These are phyloP conservation scores for Fimicolochytrium jonesii DNA, from an alignment of 192 early-diverging fungal genomes.

Conservation along the genomic window DNA sequence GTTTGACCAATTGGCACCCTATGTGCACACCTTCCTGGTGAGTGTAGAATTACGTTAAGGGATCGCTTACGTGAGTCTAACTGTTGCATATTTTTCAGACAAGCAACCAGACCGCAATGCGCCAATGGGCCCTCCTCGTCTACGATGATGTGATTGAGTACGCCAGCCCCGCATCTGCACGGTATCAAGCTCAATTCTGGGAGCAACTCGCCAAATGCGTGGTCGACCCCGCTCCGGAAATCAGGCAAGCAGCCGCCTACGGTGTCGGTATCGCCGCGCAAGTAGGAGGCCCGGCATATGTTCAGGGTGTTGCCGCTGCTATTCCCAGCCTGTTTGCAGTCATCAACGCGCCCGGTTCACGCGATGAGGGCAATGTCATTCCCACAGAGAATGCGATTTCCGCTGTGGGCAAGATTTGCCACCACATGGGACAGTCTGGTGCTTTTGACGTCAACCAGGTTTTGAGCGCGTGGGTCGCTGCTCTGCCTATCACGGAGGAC, in stretches of 20 bases:
- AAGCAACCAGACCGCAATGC: conserved; percentile 54
- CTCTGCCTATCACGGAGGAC: conserved; percentile 82
- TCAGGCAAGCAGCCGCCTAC: conserved; percentile 93
- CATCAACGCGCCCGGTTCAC: conserved; percentile 61
- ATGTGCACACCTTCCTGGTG: conserved; percentile 54
- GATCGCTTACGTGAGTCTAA: too few relatives aligned
- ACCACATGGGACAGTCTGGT: conserved; percentile 8
- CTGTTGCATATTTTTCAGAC: conserved; percentile 45
- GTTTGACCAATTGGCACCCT: conserved; percentile 77
- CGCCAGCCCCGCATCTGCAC: conserved; percentile 66
- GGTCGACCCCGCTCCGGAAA: conserved; percentile 58
- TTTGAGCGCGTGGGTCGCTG: conserved; percentile 64
- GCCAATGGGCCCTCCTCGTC: conserved; percentile 92
- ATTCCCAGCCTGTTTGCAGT: conserved; percentile 72
- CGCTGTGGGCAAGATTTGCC: conserved; percentile 82
- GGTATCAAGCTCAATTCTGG: conserved; percentile 66
- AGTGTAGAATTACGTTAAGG: conserved; percentile 6
- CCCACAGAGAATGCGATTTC: conserved; percentile 92
- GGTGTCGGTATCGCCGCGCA: conserved; percentile 89
- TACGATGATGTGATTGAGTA: conserved; percentile 93
- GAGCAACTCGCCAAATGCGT: conserved; percentile 54
- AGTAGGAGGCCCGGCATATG: conserved; percentile 80
- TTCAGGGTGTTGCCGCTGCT: conserved; percentile 64
- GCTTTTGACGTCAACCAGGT: conserved; percentile 33
- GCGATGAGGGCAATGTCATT: conserved; percentile 69